phyloP scores from a whole-genome alignment of 352 stramenopile genomes.

The Phytophthora multivora region DNA sequence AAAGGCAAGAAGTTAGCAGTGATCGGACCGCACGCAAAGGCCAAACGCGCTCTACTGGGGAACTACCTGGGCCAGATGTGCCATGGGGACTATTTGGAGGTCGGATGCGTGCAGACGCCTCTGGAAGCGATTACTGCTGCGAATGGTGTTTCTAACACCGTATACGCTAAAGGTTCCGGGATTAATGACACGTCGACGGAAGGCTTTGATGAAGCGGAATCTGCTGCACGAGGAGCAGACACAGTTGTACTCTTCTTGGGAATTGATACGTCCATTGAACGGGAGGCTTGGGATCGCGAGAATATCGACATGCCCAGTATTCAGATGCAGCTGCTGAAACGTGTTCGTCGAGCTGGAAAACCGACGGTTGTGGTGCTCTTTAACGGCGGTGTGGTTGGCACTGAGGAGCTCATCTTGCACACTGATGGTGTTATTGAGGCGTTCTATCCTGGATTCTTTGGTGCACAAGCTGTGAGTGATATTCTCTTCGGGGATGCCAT shows the following conservation, averaged over 20 bases:
- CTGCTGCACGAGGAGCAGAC: slow-evolving; percentile 43
- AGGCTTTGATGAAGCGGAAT: slow-evolving; percentile 56
- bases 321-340: slow-evolving; percentile 79
- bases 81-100: slow-evolving; percentile 68
- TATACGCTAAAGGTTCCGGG: slow-evolving; percentile 46
- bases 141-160: slow-evolving; percentile 48
- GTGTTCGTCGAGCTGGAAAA: slow-evolving; percentile 61
- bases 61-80: slow-evolving; percentile 91
- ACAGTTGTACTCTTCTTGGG: slow-evolving; percentile 82
- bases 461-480: slow-evolving; percentile 77
- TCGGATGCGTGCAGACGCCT: slow-evolving; percentile 72
- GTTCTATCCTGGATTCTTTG: slow-evolving; percentile 87
- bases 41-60: slow-evolving; percentile 65
- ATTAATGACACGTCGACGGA: slow-evolving; percentile 71
- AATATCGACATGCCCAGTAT: slow-evolving; percentile 71
- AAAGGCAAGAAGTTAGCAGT: slow-evolving; percentile 67
- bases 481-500: slow-evolving; percentile 86
- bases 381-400: slow-evolving; percentile 84
- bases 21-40: slow-evolving; percentile 80
- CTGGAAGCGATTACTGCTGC: slow-evolving; percentile 62
- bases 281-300: slow-evolving; percentile 74
- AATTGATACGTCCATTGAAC: slow-evolving; percentile 82
- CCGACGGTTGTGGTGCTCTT: slow-evolving; percentile 87
- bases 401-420: slow-evolving; percentile 73
- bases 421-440: slow-evolving; percentile 71